Conservation (phyloP, 2,329 filamentous ascomycete species). For the Paramyrothecium sp. region DNA sequence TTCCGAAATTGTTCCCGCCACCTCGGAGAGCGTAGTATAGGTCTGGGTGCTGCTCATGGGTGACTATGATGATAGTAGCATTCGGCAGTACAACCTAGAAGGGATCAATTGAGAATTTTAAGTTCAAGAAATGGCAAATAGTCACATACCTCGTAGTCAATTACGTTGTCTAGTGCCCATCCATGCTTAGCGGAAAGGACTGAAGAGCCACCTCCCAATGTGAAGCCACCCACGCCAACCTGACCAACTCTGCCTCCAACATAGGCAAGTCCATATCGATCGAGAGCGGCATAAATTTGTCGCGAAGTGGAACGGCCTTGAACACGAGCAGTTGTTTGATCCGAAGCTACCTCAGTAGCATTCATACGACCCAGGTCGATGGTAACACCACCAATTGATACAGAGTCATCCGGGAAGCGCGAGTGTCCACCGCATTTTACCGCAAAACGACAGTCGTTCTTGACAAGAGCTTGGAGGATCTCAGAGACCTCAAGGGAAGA, state of each 20-base stretch:
- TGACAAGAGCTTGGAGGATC: too few species aligned
- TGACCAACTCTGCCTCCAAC: conserved; percentile 8
- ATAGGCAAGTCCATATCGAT: conserved; percentile 3
- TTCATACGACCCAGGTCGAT: conserved; percentile 5
- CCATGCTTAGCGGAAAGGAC: conserved; percentile 11
- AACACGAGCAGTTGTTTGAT: conserved; percentile 1
- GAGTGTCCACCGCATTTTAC: too few species aligned
- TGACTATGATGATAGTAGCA: conserved; percentile 42
- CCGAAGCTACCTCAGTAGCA: neutral
- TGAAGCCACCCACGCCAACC: conserved; percentile 7
- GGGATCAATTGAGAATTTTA: too few species aligned
- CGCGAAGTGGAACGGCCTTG: conserved; percentile 1
- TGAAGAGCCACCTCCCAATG: conserved; percentile 13
- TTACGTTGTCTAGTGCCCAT: conserved; percentile 9
- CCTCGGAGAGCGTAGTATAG: conserved; percentile 58
- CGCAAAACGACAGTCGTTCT: too few species aligned
- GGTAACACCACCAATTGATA: conserved; percentile 5
- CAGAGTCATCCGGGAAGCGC: neutral
- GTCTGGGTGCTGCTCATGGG: conserved; percentile 46
- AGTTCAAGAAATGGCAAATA: conserved; percentile 8
- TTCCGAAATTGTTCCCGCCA: conserved; percentile 55
- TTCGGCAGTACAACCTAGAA: conserved; percentile 39
- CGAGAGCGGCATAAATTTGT: conserved; percentile 3
- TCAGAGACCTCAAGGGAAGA: too few species aligned
- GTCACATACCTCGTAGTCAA: too few species aligned